phyloP scores from a whole-genome alignment of 1,284 basidiomycete species.

The Neolentinus lepideus region DNA sequence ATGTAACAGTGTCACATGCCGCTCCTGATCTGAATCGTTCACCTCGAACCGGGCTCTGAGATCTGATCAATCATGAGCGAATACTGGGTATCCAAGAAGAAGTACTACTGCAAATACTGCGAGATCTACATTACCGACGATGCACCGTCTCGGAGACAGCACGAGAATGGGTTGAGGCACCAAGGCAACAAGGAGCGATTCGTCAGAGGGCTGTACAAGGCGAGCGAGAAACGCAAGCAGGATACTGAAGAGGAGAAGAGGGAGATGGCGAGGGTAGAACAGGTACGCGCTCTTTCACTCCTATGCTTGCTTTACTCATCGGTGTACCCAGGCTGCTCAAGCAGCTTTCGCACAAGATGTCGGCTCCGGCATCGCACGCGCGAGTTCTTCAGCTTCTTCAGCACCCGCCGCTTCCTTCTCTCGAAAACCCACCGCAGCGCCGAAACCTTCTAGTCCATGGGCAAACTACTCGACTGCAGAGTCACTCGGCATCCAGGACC shows the following conservation, averaged over 20 bases:
- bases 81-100: constrained; percentile 83
- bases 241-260: constrained; percentile 81
- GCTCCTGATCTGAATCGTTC: no score
- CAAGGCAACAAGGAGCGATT: constrained; percentile 92
- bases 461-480: constrained; percentile 85
- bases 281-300: constrained; percentile 36
- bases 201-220: constrained; percentile 88
- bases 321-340: constrained; percentile 46
- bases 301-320: neutral
- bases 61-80: constrained; percentile 52
- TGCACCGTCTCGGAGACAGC: constrained; percentile 85
- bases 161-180: constrained; percentile 92
- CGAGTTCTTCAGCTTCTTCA: constrained; percentile 29
- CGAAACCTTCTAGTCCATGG: constrained; percentile 63
- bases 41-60: no score
- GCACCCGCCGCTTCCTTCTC: constrained; percentile 27
- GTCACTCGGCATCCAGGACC: constrained; percentile 73
- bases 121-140: constrained; percentile 91
- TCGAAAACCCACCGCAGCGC: constrained; percentile 28
- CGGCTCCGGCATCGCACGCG: constrained; percentile 53
- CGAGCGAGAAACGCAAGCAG: constrained; percentile 83
- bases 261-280: constrained; percentile 84
- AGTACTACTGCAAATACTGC: constrained; percentile 84
- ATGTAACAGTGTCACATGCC: no score
- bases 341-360: constrained; percentile 71